These are phyloP conservation scores for Aspergillus versicolor DNA, from an alignment of 2,329 filamentous ascomycete species.

Conservation along the genomic window DNA sequence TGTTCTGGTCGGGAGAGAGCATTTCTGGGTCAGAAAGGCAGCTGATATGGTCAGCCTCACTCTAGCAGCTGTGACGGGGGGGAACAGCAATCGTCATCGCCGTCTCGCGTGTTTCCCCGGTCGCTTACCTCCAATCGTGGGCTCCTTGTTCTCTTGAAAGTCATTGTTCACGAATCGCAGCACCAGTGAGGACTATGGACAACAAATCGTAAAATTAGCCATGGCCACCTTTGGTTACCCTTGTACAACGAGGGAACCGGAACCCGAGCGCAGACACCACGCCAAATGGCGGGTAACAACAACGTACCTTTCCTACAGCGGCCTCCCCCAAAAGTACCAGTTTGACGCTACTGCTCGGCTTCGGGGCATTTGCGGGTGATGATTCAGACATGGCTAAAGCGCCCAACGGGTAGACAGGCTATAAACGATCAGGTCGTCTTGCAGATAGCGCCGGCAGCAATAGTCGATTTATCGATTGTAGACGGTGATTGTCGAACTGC, in stretches of 20 bases:
- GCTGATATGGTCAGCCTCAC: slow-evolving; percentile 53
- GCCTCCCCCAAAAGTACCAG: slow-evolving; percentile 96
- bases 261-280: slow-evolving; percentile 3
- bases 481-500: slow-evolving; percentile 25
- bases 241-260: slow-evolving; percentile 16
- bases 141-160: slow-evolving; percentile 99
- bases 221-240: slow-evolving; percentile 13
- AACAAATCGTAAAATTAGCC: slow-evolving; percentile 18
- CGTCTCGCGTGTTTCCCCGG: neutral
- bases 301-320: slow-evolving; percentile 89
- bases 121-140: slow-evolving; percentile 85
- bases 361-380: slow-evolving; percentile 66
- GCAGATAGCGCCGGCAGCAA: slow-evolving; percentile 24
- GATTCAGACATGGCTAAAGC: slow-evolving; percentile 65
- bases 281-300: neutral
- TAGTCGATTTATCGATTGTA: slow-evolving; percentile 23
- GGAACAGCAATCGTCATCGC: neutral
- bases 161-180: slow-evolving; percentile 99
- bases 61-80: neutral
- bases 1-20: slow-evolving; percentile 86
- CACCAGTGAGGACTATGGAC: slow-evolving; percentile 81
- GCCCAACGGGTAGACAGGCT: slow-evolving; percentile 18
- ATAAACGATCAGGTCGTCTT: slow-evolving; percentile 29
- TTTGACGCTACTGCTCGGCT: slow-evolving; percentile 99
- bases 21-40: slow-evolving; percentile 98